Evolutionary conservation across 2,329 filamentous ascomycete species (phyloP).

Genomic region (Hypoxylon sp.): DNA sequence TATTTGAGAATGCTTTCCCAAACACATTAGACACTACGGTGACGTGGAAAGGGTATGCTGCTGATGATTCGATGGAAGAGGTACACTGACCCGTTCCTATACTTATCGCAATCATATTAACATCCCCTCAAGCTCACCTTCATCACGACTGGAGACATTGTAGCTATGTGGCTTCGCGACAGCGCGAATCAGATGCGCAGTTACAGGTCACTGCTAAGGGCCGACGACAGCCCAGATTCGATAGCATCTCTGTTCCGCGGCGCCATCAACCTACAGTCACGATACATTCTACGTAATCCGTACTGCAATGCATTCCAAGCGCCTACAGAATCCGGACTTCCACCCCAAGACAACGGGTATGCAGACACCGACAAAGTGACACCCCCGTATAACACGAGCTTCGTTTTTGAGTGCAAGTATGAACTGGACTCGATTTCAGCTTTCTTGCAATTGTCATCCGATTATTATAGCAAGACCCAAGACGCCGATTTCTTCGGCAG

Average conservation of each 20-base stretch:
- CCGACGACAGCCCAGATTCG: constrained; percentile 66
- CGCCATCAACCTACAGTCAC: constrained; percentile 81
- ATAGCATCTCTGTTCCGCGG: constrained; percentile 80
- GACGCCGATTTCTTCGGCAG: constrained; percentile 78
- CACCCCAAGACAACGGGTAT: constrained; percentile 69
- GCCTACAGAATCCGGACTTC: constrained; percentile 79
- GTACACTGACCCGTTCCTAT: constrained; percentile 70
- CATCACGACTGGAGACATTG: constrained; percentile 88
- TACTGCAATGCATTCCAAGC: constrained; percentile 98
- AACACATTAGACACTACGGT: constrained; percentile 83
- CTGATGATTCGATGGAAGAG: constrained; percentile 72
- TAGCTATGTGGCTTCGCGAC: constrained; percentile 94
- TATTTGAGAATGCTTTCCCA: constrained; percentile 81
- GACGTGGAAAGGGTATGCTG: constrained; percentile 74
- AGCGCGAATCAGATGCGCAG: constrained; percentile 85
- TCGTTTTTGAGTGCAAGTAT: constrained; percentile 89
- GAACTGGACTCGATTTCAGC: constrained; percentile 85
- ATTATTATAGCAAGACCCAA: constrained; percentile 78
- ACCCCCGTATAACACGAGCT: constrained; percentile 75
- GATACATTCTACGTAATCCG: constrained; percentile 78
- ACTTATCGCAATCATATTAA: constrained; percentile 16
- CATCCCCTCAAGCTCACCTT: constrained; percentile 73
- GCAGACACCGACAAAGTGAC: constrained; percentile 72
- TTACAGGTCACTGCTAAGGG: constrained; percentile 75
- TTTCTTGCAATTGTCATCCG: constrained; percentile 79